A percentile compares a stretch with the other conserved stretches of the same genome.
phyloP scores from a whole-genome alignment of 2,329 filamentous ascomycete genomes.

The Talaromyces marneffei region DNA sequence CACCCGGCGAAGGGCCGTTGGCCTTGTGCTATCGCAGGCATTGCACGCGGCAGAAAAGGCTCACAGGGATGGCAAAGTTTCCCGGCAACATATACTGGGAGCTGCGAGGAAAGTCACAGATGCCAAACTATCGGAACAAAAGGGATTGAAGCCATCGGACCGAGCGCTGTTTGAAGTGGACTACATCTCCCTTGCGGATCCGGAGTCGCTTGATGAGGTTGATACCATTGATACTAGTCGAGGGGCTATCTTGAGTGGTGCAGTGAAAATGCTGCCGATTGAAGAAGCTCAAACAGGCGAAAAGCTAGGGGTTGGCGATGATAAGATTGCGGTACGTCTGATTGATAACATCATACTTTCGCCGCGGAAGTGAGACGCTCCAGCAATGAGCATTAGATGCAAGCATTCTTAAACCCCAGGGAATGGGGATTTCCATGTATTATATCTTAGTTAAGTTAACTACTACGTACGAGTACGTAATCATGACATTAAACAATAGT shows the following conservation, averaged over 20 bases:
- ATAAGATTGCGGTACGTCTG: slow-evolving; percentile 70
- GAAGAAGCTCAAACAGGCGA: slow-evolving; percentile 66
- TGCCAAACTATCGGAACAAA: slow-evolving; percentile 55
- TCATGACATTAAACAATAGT: not conserved
- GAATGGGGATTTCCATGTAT: not conserved
- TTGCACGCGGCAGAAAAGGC: slow-evolving; percentile 64
- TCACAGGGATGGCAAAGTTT: slow-evolving; percentile 52
- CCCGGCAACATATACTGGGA: slow-evolving; percentile 63
- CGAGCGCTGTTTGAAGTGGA: slow-evolving; percentile 75
- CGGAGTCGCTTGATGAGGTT: slow-evolving; percentile 74
- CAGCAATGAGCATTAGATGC: not conserved
- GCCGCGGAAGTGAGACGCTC: not conserved
- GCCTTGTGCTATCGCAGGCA: slow-evolving; percentile 64
- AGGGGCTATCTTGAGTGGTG: slow-evolving; percentile 83
- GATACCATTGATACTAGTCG: slow-evolving; percentile 60
- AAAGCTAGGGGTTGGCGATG: slow-evolving; percentile 63
- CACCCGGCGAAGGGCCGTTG: slow-evolving; percentile 62
- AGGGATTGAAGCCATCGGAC: slow-evolving; percentile 51
- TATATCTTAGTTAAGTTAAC: too few species aligned
- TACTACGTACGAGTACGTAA: too few species aligned
- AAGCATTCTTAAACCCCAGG: not conserved
- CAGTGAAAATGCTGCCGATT: slow-evolving; percentile 80
- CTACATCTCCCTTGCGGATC: slow-evolving; percentile 86
- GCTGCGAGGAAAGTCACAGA: slow-evolving; percentile 60
- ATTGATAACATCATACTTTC: slow-evolving; percentile 87